Conservation (phyloP, 1,139 yeast genomes). For the Saccharomyces hybrid region DNA sequence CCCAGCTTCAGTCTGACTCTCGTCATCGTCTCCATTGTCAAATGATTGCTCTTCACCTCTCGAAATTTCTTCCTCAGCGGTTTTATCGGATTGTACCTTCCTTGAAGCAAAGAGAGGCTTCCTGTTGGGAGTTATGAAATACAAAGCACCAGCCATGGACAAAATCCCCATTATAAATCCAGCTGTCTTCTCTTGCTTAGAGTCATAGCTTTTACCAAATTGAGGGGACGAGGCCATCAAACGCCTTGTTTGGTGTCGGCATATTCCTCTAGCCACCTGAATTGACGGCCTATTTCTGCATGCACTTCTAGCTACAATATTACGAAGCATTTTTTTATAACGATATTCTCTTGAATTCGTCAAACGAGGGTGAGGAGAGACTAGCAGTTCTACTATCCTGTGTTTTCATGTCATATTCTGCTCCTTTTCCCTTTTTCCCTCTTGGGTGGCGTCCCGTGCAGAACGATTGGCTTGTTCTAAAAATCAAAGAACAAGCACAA, state of each 20-base stretch:
- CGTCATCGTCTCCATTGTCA: neutral
- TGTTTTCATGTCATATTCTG: neutral
- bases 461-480: neutral
- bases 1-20: neutral
- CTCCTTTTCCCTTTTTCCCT: neutral
- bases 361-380: neutral
- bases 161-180: neutral
- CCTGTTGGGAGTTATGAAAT: neutral
- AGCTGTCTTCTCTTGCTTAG: neutral
- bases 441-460: constrained; percentile 1
- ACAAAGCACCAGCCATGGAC: neutral
- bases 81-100: neutral
- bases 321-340: neutral
- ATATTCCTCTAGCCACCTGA: neutral
- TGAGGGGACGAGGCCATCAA: neutral
- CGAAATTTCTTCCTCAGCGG: neutral
- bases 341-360: neutral
- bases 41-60: neutral
- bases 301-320: neutral
- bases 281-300: neutral
- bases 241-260: constrained; percentile 1
- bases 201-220: neutral
- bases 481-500: neutral
- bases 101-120: neutral
- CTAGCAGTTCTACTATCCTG: neutral